A percentile compares a stretch with the other conserved stretches of the same genome.
phyloP scores from a whole-genome alignment of 2,329 filamentous ascomycete species.

The Didymella pomorum region DNA sequence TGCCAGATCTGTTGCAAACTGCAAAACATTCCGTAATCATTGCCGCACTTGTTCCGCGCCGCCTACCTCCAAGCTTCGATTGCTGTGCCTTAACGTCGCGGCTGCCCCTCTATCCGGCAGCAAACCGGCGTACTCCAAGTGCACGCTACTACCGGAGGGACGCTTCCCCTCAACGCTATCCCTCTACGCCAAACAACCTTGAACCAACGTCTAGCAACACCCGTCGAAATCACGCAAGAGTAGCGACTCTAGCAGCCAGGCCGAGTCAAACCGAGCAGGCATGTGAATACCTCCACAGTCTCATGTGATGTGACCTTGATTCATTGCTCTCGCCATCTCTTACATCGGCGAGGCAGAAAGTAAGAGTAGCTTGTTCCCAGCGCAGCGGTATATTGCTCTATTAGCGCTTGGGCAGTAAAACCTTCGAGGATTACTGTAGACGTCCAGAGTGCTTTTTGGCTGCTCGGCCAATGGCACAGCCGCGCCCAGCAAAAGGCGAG shows the following conservation, averaged over 20 bases:
- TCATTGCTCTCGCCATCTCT: conserved; percentile 6
- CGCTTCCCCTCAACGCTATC: conserved; percentile 13
- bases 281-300: conserved; percentile 5
- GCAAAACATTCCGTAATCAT: conserved; percentile 14
- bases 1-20: not conserved
- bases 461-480: conserved; percentile 23
- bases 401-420: conserved; percentile 17
- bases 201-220: conserved; percentile 17
- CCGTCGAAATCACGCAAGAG: conserved; percentile 8
- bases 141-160: conserved; percentile 9
- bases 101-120: conserved; percentile 17
- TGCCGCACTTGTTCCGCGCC: conserved; percentile 14
- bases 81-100: conserved; percentile 8
- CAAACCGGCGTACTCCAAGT: conserved; percentile 1
- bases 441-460: conserved; percentile 21
- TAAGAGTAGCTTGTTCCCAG: conserved; percentile 15
- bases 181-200: conserved; percentile 13
- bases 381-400: conserved; percentile 17
- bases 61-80: conserved; percentile 9
- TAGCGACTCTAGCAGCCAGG: conserved; percentile 3
- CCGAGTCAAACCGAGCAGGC: conserved; percentile 7
- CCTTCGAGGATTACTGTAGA: conserved; percentile 9
- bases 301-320: conserved; percentile 8
- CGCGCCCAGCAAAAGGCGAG: conserved; percentile 9
- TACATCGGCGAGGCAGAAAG: conserved; percentile 21